Conservation (phyloP, 352 stramenopile species). For the Phytophthora hybrid region DNA sequence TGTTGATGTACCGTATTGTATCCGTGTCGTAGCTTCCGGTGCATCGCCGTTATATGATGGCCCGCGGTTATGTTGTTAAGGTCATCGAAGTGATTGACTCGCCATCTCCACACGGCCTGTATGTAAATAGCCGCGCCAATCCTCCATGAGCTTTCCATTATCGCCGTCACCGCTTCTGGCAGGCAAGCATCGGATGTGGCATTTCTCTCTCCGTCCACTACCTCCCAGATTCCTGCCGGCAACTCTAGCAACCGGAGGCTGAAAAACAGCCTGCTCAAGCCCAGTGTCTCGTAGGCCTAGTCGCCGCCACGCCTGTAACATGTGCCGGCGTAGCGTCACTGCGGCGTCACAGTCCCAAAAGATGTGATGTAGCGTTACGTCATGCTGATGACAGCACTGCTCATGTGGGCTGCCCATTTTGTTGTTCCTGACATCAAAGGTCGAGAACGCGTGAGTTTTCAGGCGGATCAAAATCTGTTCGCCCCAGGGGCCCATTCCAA, state of each 20-base stretch:
- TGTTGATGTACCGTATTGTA: no score
- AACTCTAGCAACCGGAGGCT: no score
- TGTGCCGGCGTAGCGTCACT: not conserved
- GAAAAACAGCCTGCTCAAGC: not conserved
- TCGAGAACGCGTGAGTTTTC: not conserved
- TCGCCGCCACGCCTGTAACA: not conserved
- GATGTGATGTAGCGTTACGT: not conserved
- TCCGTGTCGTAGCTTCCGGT: no score
- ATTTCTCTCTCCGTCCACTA: not conserved
- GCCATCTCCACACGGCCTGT: not conserved
- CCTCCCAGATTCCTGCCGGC: no score
- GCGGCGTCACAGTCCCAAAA: not conserved
- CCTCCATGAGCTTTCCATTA: not conserved
- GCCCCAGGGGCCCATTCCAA: not conserved
- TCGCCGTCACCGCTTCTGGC: not conserved
- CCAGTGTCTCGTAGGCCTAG: not conserved
- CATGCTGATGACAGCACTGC: not conserved
- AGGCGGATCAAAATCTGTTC: not conserved
- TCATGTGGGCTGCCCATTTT: not conserved
- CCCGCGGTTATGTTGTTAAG: not conserved
- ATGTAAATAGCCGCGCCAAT: not conserved
- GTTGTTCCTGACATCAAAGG: not conserved
- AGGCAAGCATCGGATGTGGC: not conserved
- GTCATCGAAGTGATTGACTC: not conserved
- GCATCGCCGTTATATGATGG: no score